phyloP scores from a whole-genome alignment of 2,329 filamentous ascomycete species.

The Dissoconium aciculare region DNA sequence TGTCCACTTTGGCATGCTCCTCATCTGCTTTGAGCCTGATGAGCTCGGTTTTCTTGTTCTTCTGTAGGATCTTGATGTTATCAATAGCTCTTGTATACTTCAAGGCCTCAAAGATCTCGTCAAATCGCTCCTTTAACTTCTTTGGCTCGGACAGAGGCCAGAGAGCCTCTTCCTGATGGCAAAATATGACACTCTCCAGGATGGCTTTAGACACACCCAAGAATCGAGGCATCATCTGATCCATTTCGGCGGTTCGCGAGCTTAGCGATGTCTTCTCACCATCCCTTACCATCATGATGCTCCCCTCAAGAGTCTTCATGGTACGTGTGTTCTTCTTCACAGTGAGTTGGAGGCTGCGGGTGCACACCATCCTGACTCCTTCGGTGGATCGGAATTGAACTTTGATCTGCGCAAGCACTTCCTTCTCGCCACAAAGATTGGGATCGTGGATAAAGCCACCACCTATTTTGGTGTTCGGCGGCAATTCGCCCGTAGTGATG shows the following conservation, averaged over 20 bases:
- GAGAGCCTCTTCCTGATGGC: constrained; percentile 91
- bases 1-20: constrained; percentile 63
- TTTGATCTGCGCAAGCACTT: constrained; percentile 82
- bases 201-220: constrained; percentile 83
- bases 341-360: constrained; percentile 69
- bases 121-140: constrained; percentile 81
- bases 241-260: constrained; percentile 60
- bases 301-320: constrained; percentile 74
- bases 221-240: constrained; percentile 62
- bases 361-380: constrained; percentile 65
- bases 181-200: constrained; percentile 92
- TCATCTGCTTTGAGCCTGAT: constrained; percentile 59
- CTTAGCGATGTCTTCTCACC: constrained; percentile 70
- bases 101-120: constrained; percentile 92
- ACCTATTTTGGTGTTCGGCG: constrained; percentile 72
- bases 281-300: constrained; percentile 58
- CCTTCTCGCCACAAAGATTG: constrained; percentile 76
- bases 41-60: constrained; percentile 66
- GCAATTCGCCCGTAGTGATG: constrained; percentile 84
- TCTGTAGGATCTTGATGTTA: constrained; percentile 75
- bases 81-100: constrained; percentile 97
- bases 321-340: constrained; percentile 65
- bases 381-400: constrained; percentile 70
- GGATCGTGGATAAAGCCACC: constrained; percentile 95
- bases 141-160: constrained; percentile 90